Evolutionary conservation across 1,284 basidiomycete genomes (phyloP), one percentile per base, ranked within the genome.

Genomic region (Ganoderma lucidum): DNA sequence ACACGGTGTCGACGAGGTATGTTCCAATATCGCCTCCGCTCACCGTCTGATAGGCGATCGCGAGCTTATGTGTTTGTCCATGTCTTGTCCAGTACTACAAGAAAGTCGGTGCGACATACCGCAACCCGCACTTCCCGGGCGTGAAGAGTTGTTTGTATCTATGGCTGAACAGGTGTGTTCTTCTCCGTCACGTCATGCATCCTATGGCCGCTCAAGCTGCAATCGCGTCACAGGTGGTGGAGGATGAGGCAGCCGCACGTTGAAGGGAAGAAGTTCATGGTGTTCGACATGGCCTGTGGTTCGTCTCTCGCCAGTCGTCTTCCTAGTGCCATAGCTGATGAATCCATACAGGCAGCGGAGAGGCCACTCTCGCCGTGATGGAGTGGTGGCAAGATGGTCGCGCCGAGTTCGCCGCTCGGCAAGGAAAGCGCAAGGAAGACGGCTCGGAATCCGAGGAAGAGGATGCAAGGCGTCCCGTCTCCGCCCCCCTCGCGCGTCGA

Each of bases 101-200:
- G 65, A 80, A 87, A 80, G 89, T 92, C 1, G 86, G 87, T 15
- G 80, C 87, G 23, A 87, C 86, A 10, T 93, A 93, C 78, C 86
- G 91, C 30, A 93, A 93, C 74, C 91, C 91, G 0, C 92, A 93
- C 79, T 92, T 88, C 71, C 88, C 88, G 0, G 91, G 90, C 3
- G 84, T 93, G 62, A 85, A 88, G 70, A 85, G 84, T 44, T 89
- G 88, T 71, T 74, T 88, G 56, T 85, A 85, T 70, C 76, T 82
- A 45, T 88, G 87, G 85, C 77, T 90, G 12, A 86, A 86, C 76
- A 84, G 80, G 87, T 86, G 30, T 35, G 68, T 64, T 32, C 55
- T 28, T 37, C 55, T 28, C 41, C 32, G 45, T 62, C 32, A 30
- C 32, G 28, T 5, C 30, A 6, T 9, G 30, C 12, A 23, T 59